These are phyloP conservation scores for Chenopodium suecicum DNA, from an alignment of 148 eudicot genomes.

Conservation along the genomic window DNA sequence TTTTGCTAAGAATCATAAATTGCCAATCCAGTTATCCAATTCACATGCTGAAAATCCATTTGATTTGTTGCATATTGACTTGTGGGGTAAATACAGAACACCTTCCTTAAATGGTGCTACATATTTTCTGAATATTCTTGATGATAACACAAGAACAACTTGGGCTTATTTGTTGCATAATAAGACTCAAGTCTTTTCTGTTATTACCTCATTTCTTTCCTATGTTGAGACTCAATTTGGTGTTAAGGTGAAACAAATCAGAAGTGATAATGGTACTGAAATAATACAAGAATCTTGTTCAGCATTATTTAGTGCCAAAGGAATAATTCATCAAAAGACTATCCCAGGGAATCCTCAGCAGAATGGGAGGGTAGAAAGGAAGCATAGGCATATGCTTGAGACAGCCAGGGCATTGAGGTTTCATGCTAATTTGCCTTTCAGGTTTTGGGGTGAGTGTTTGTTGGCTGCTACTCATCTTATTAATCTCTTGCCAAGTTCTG, in stretches of 20 bases:
- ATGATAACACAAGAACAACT: not conserved
- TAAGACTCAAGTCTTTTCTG: not conserved
- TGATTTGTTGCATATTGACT: not conserved
- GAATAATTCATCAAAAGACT: not conserved
- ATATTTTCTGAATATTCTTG: not conserved
- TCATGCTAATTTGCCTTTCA: not conserved
- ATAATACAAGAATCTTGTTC: not conserved
- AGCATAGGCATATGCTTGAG: too few species aligned
- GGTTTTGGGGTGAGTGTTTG: not conserved
- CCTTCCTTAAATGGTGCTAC: not conserved
- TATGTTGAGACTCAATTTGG: not conserved
- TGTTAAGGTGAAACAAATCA: not conserved
- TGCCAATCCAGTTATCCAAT: not conserved
- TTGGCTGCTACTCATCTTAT: not conserved
- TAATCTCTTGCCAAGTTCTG: not conserved
- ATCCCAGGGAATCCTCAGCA: not conserved
- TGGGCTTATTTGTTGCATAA: not conserved
- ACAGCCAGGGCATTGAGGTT: not conserved
- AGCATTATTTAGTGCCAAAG: not conserved
- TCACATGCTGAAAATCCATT: not conserved
- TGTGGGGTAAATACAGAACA: not conserved
- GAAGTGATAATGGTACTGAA: slow-evolving; percentile 5
- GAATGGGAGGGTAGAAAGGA: too few species aligned
- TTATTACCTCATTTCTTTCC: not conserved
- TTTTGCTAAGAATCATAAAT: not conserved